These are phyloP conservation scores for Auricularia sp. DNA, from an alignment of 768 basidiomycete genomes.

Conservation along the genomic window DNA sequence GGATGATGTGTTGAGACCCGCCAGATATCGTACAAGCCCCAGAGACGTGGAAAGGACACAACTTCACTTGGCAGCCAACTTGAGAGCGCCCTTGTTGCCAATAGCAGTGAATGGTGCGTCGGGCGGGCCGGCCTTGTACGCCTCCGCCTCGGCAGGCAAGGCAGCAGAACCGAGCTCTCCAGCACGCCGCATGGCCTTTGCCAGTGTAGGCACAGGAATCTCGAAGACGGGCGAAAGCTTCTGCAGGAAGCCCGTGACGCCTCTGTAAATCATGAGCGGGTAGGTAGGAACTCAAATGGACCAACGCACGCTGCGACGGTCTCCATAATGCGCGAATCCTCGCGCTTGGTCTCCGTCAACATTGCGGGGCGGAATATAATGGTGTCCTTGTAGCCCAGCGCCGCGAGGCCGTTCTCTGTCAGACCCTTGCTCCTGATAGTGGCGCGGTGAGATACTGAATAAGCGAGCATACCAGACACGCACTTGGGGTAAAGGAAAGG, in stretches of 20 bases:
- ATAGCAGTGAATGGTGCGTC: constrained; percentile 44
- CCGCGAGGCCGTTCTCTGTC: constrained; percentile 60
- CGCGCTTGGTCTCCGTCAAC: constrained; percentile 40
- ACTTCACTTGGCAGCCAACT: constrained; percentile 23
- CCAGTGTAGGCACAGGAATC: constrained; percentile 44
- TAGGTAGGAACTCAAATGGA: not conserved
- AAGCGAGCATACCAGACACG: not conserved
- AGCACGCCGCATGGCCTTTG: constrained; percentile 42
- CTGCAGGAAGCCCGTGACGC: constrained; percentile 28
- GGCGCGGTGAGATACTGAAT: constrained; percentile 5
- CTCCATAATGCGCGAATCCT: constrained; percentile 32
- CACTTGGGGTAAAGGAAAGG: constrained; percentile 43
- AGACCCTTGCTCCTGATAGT: constrained; percentile 56
- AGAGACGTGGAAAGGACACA: too few relatives aligned
- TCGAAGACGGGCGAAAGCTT: constrained; percentile 28
- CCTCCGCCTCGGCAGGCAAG: constrained; percentile 35
- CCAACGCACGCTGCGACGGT: constrained; percentile 3
- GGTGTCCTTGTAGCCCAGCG: constrained; percentile 58
- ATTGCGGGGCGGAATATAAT: constrained; percentile 58
- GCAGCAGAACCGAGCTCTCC: constrained; percentile 44
- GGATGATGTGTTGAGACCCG: too few relatives aligned
- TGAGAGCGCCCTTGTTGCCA: constrained; percentile 39
- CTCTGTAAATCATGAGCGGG: constrained; percentile 17
- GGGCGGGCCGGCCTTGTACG: constrained; percentile 30
- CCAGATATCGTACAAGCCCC: not conserved